Base-by-base conservation (phyloP, 768 basidiomycete species). In the Gautieria morchelliformis region DNA sequence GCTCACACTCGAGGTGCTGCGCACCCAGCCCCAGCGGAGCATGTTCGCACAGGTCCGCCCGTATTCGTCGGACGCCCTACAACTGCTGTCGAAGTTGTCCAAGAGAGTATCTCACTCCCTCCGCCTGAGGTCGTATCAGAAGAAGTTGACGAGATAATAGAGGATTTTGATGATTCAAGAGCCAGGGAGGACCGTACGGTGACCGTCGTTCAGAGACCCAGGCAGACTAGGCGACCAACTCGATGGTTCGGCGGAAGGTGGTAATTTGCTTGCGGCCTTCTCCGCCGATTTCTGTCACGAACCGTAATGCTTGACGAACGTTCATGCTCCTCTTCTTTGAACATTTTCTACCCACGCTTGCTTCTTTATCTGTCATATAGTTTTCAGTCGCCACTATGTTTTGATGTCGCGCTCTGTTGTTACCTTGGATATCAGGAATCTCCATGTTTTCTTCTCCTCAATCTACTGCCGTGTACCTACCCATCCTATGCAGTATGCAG, bases 1-100 rank as follows among this genome's bases (percentile, higher is more conserved):
- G 84, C 87, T 65, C 86, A 81, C 66, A 89, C 87, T 52, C 87
- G 87, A 60, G 78, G 79, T 63, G 89, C 83, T 59, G 81, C 85
- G 30, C 78, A 79, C 63, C 88, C 89, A 20, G 79, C 81, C 30
- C 89, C 89, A 6, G 82, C 85, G 65, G 78, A 77, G 7, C 61
- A 63, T 53, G 82, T 81, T 66, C 87, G 86, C 17, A 56, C 27
- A 30, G 48, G 47, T n/a, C 47, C 54, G 15, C 11, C 40, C 1
- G 19, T 33, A n/a, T 40, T 27, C 39, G 22, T 24, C 10, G 54
- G 22, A 17, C 30, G 39, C 20, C 81, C 80, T 60, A 91, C 89
- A 24, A 90, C 88, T 14, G 80, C 85, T 12, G 74, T 90, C 24
- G 85, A 82, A 61, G 74, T 74, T 35, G 60, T 85, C 42, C 64